Base-by-base conservation (phyloP, 1,284 basidiomycete genomes). In the Tranzscheliella williamsii region DNA sequence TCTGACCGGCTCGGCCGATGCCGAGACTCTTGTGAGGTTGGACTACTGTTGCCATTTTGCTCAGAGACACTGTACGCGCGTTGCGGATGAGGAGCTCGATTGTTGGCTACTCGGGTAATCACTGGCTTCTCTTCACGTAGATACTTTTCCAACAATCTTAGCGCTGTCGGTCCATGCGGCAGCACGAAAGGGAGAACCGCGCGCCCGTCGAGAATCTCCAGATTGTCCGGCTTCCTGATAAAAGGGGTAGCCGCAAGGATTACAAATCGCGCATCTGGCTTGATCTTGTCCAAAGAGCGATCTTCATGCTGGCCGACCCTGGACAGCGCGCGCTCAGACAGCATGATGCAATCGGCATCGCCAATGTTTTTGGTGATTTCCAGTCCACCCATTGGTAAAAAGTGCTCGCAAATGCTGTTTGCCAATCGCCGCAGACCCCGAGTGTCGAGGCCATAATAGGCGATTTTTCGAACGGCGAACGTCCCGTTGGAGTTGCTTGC, bases 111-210 rank as follows among this genome's bases (percentile, higher is more conserved):
- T 39, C 24, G 49, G 23, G 67, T 55, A 31, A 47, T 13, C 29
- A 56, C 30, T 3, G 66, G 66, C 8, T 62, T 44, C 30, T 57
- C 50, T 5, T 56, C 52, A 16, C 41, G 37, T 29, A 70, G 35
- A 38, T 58, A 67, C 2, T 43, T 56, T 27, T 62, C 55, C 44
- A 70, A 43, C 22, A 56, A 27, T 24, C 57, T 41, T 20, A 70
- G 24, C 37, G 51, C 40, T 23, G 49, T 54, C 3, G 56, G 68
- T 4, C 68, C 68, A 26, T 69, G 67, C 8, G 68, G 68, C 52
- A 60, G 49, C 18, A 29, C 33, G 38, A 70, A 43, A 4, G 56
- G 53, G 26, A 57, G 37, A 36, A 56, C 42, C 13, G 51, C 41
- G 6, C 49, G 46, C n/a, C 50, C 47, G 17, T 60, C 46, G 18